These are phyloP conservation scores for Herpetomonas muscarum DNA, from an alignment of 208 protist genomes.

Conservation along the genomic window DNA sequence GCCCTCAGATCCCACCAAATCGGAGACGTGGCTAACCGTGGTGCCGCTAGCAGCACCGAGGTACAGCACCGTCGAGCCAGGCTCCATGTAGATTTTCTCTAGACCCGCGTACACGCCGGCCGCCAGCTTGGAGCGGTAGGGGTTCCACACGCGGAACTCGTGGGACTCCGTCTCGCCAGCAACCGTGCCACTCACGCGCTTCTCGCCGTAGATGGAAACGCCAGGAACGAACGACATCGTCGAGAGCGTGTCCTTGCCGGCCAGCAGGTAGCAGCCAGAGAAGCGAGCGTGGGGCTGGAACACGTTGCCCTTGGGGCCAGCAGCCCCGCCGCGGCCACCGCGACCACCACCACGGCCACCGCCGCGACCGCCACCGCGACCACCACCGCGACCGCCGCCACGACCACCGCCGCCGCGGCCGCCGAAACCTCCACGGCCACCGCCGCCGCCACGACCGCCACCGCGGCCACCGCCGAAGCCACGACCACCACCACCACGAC, in stretches of 20 bases:
- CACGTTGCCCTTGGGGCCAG: slow-evolving; percentile 75
- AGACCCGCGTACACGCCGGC: slow-evolving; percentile 98
- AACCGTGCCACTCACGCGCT: slow-evolving; percentile 93
- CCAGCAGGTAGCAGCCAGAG: slow-evolving; percentile 96
- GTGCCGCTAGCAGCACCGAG: slow-evolving; percentile 99
- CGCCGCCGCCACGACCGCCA: slow-evolving; percentile 24
- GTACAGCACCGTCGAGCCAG: slow-evolving; percentile 99
- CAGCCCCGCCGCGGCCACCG: slow-evolving; percentile 48
- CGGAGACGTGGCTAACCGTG: slow-evolving; percentile 99
- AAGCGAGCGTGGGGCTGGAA: slow-evolving; percentile 96
- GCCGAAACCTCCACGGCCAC: slow-evolving; percentile 36
- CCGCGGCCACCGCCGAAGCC: slow-evolving; percentile 27
- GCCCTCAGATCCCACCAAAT: slow-evolving; percentile 99
- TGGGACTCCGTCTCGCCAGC: slow-evolving; percentile 74
- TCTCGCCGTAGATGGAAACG: slow-evolving; percentile 99
- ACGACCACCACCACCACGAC: slow-evolving; percentile 29
- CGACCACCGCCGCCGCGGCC: slow-evolving; percentile 36
- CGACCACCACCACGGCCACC: slow-evolving; percentile 48
- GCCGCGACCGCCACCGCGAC: slow-evolving; percentile 49
- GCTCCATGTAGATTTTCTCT: slow-evolving; percentile 97
- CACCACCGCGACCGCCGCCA: slow-evolving; percentile 44
- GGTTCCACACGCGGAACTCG: slow-evolving; percentile 99
- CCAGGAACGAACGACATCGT: slow-evolving; percentile 98
- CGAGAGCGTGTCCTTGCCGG: slow-evolving; percentile 97
- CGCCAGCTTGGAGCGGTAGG: slow-evolving; percentile 99